phyloP scores from a whole-genome alignment of 768 basidiomycete genomes.

The Tricholoma saponaceum region DNA sequence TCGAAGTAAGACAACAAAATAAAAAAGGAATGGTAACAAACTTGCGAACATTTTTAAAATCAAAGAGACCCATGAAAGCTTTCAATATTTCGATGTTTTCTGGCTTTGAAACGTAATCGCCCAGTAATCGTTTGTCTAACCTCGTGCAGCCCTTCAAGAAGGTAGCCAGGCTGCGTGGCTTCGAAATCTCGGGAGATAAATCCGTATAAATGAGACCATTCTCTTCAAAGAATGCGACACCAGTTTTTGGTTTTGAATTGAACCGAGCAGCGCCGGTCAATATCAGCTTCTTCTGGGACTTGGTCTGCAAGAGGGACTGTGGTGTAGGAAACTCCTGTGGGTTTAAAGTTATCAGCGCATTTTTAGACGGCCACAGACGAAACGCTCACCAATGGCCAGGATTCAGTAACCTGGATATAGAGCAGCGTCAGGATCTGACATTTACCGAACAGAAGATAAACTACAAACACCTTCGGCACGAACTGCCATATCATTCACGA shows the following conservation, averaged over 20 bases:
- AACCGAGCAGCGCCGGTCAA: constrained; percentile 81
- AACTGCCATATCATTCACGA: constrained; percentile 83
- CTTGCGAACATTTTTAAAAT: constrained; percentile 78
- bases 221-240: constrained; percentile 88
- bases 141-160: constrained; percentile 84
- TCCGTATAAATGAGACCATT: constrained; percentile 82
- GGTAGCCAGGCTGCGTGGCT: constrained; percentile 66
- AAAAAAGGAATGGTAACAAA: background rate
- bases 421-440: constrained; percentile 6
- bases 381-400: constrained; percentile 61
- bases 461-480: constrained; percentile 47
- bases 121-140: constrained; percentile 89
- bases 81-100: constrained; percentile 83
- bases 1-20: constrained; percentile 1
- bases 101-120: constrained; percentile 88
- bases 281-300: constrained; percentile 85
- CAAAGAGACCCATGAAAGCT: constrained; percentile 84
- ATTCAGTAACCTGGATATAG: constrained; percentile 33
- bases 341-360: constrained; percentile 1
- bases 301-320: constrained; percentile 57
- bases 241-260: constrained; percentile 90
- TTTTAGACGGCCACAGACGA: background rate
- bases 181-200: constrained; percentile 50
- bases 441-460: constrained; percentile 2
- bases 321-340: constrained; percentile 51